Evolutionary conservation across 1,139 yeast species (phyloP).

Genomic region (Suhomyces choctaworum): DNA sequence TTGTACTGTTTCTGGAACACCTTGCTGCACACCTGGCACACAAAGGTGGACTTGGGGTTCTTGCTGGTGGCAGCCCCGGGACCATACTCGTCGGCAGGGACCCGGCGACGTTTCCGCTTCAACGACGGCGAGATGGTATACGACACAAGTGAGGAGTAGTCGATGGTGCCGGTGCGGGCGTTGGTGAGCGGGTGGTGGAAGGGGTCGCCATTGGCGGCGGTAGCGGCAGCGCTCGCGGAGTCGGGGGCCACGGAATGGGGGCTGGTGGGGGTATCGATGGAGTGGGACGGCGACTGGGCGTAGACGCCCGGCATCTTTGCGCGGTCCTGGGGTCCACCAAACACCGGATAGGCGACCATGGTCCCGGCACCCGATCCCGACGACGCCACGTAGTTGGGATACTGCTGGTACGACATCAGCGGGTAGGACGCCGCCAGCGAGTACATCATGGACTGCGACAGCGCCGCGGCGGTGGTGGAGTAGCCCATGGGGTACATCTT

Average conservation of each 20-base stretch:
- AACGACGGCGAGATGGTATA: slow-evolving; percentile 40
- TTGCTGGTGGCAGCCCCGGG: not conserved
- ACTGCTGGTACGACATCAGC: slow-evolving; percentile 9
- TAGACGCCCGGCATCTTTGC: slow-evolving; percentile 5
- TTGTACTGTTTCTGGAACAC: slow-evolving; percentile 56
- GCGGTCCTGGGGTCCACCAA: slow-evolving; percentile 1
- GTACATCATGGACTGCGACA: slow-evolving; percentile 4
- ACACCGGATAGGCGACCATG: slow-evolving; percentile 2
- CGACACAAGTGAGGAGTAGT: slow-evolving; percentile 39
- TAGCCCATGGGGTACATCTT: not conserved
- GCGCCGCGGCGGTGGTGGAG: slow-evolving; percentile 1
- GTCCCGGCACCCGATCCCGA: slow-evolving; percentile 3
- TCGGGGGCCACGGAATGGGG: slow-evolving; percentile 4
- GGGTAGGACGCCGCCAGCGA: slow-evolving; percentile 4
- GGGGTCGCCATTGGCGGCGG: not conserved
- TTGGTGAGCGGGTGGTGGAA: slow-evolving; percentile 7
- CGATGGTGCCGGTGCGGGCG: slow-evolving; percentile 21
- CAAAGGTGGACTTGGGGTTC: slow-evolving; percentile 23
- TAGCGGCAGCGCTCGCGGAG: not conserved
- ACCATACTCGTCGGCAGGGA: slow-evolving; percentile 8
- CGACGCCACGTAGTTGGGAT: slow-evolving; percentile 12
- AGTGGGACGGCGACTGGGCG: slow-evolving; percentile 9
- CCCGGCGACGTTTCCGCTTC: slow-evolving; percentile 33
- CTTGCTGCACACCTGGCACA: slow-evolving; percentile 51
- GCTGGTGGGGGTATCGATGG: slow-evolving; percentile 7